Evolutionary conservation across 2,329 filamentous ascomycete species (phyloP).

Genomic region (Colletotrichum chlorophyti): DNA sequence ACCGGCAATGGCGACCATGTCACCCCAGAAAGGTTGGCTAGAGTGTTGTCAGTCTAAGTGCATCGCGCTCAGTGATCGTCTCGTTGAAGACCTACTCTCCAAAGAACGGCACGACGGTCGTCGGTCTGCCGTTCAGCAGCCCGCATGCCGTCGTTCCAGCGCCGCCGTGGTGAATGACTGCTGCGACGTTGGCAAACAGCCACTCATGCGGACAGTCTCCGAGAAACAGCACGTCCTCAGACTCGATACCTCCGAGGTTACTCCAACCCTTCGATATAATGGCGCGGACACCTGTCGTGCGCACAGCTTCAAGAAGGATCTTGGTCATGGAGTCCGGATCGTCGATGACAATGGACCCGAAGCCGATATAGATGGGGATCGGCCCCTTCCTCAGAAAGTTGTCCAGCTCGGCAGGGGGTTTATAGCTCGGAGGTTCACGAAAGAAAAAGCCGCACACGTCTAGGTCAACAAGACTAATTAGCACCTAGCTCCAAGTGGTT

Average conservation of each 20-base stretch:
- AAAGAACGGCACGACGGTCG: constrained; percentile 60
- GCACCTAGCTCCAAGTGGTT: neutral
- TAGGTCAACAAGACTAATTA: constrained; percentile 1
- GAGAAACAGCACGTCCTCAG: constrained; percentile 51
- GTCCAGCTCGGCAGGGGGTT: constrained; percentile 58
- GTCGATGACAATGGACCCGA: constrained; percentile 29
- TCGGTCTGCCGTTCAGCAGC: constrained; percentile 55
- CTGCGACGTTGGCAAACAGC: constrained; percentile 61
- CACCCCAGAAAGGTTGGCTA: constrained; percentile 51
- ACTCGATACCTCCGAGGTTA: constrained; percentile 22
- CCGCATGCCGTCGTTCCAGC: constrained; percentile 64
- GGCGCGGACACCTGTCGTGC: constrained; percentile 18
- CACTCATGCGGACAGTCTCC: constrained; percentile 62
- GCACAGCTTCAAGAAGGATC: constrained; percentile 20
- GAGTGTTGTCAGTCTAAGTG: neutral
- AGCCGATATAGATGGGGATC: constrained; percentile 27
- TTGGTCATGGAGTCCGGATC: constrained; percentile 21
- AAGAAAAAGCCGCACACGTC: constrained; percentile 35
- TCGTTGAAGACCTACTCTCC: constrained; percentile 43
- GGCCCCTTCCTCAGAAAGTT: constrained; percentile 64
- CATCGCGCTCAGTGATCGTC: too few relatives aligned
- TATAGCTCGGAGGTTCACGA: constrained; percentile 36
- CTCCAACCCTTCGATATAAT: constrained; percentile 29
- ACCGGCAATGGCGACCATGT: constrained; percentile 47
- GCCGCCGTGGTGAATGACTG: constrained; percentile 64